Evolutionary conservation across 768 basidiomycete species (phyloP).

Genomic region (Mycena haematopus): DNA sequence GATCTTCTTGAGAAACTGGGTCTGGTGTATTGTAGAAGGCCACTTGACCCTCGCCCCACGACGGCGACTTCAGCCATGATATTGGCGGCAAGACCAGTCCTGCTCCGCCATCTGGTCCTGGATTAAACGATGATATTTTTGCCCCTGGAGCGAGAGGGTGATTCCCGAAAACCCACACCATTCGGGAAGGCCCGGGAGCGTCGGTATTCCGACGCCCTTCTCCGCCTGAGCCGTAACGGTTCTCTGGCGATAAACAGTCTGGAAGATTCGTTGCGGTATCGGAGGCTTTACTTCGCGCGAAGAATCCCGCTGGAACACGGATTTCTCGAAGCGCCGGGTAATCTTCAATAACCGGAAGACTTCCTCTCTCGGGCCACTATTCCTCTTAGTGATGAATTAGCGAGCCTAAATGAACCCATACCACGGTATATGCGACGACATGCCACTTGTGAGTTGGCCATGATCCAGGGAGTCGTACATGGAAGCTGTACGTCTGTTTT

Average conservation of each 20-base stretch:
- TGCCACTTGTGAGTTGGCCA: constrained; percentile 59
- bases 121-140: constrained; percentile 9
- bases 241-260: background rate
- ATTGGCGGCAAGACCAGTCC: constrained; percentile 8
- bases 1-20: constrained; percentile 18
- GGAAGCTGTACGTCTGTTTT: constrained; percentile 67
- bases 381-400: background rate
- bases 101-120: background rate
- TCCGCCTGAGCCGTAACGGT: background rate
- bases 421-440: constrained; percentile 61
- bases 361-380: constrained; percentile 54
- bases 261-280: constrained; percentile 8
- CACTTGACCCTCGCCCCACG: background rate
- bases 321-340: constrained; percentile 57
- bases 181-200: background rate
- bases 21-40: background rate
- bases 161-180: background rate
- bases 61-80: constrained; percentile 4
- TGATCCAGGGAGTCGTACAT: constrained; percentile 51
- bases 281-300: constrained; percentile 53
- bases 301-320: constrained; percentile 55
- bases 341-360: constrained; percentile 56
- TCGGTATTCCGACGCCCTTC: background rate
- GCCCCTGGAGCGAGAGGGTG: background rate
- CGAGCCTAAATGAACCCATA: constrained; percentile 33